A percentile compares a stretch with the other conserved stretches of the same genome.
phyloP scores from a whole-genome alignment of 305 asterid species.

The Rubia balearica region DNA sequence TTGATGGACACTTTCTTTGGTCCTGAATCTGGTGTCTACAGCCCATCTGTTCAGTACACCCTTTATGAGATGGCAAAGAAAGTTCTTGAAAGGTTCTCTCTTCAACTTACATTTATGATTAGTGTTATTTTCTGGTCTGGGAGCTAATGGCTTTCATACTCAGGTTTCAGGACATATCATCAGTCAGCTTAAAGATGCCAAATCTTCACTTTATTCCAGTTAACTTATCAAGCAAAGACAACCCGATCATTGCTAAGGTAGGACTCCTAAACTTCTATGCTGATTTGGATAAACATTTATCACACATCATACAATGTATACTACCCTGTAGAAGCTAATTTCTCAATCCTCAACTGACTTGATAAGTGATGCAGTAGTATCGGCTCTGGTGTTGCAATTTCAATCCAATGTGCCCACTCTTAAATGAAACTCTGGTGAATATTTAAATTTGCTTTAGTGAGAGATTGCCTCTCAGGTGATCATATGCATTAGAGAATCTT shows the following conservation, averaged over 20 bases:
- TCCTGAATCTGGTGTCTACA: constrained; percentile 71
- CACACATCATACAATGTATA: background rate
- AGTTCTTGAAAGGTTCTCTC: constrained; percentile 64
- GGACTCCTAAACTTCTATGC: constrained; percentile 12
- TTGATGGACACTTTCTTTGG: constrained; percentile 73
- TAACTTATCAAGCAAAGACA: constrained; percentile 74
- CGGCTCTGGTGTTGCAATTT: background rate
- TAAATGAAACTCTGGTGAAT: too few relatives aligned
- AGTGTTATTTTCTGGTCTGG: background rate
- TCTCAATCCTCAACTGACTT: background rate
- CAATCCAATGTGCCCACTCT: background rate
- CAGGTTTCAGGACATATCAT: constrained; percentile 79
- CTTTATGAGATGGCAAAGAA: constrained; percentile 77
- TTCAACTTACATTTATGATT: background rate
- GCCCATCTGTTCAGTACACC: constrained; percentile 93
- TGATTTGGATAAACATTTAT: background rate
- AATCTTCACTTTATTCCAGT: constrained; percentile 90
- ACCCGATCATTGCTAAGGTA: constrained; percentile 77
- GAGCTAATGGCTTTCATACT: constrained; percentile 17
- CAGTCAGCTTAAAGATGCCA: constrained; percentile 76
- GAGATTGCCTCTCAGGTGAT: too few relatives aligned
- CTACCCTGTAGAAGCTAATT: background rate
- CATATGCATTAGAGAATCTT: too few relatives aligned
- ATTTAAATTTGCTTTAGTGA: too few relatives aligned
- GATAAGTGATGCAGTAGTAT: background rate